These are phyloP conservation scores for Amanita muscaria DNA, from an alignment of 768 basidiomycete genomes.

Conservation along the genomic window DNA sequence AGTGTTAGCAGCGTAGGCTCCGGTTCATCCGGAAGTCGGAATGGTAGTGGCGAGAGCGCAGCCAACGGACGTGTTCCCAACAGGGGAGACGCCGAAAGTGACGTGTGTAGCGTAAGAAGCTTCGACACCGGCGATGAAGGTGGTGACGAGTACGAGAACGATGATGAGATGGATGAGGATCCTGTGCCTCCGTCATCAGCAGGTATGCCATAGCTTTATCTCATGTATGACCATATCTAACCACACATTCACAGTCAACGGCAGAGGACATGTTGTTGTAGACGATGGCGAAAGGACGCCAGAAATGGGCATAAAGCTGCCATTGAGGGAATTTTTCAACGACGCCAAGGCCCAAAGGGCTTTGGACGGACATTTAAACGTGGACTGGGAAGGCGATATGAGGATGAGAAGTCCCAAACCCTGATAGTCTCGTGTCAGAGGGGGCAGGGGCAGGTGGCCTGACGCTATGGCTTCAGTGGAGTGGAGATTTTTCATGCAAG, in stretches of 20 bases:
- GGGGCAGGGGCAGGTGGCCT: not conserved
- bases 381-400: slow-evolving; percentile 11
- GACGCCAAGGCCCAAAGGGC: not conserved
- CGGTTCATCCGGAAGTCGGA: slow-evolving; percentile 18
- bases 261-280: too few species aligned
- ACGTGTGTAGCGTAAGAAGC: slow-evolving; percentile 9
- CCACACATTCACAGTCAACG: too few species aligned
- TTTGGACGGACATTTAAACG: not conserved
- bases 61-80: slow-evolving; percentile 14
- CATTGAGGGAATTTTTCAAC: not conserved
- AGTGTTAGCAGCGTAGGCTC: slow-evolving; percentile 11
- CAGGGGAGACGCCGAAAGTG: slow-evolving; percentile 9
- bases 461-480: not conserved
- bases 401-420: slow-evolving; percentile 17
- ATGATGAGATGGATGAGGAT: slow-evolving; percentile 16
- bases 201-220: slow-evolving; percentile 1
- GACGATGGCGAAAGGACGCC: slow-evolving; percentile 18
- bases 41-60: slow-evolving; percentile 2
- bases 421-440: not conserved
- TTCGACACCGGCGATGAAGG: slow-evolving; percentile 11
- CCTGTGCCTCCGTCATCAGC: slow-evolving; percentile 10
- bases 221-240: not conserved
- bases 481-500: not conserved
- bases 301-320: slow-evolving; percentile 10
- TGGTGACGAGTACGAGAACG: slow-evolving; percentile 16